Base-by-base conservation (phyloP, 78 protist genomes). In the Dictyostelium firmibasis region DNA sequence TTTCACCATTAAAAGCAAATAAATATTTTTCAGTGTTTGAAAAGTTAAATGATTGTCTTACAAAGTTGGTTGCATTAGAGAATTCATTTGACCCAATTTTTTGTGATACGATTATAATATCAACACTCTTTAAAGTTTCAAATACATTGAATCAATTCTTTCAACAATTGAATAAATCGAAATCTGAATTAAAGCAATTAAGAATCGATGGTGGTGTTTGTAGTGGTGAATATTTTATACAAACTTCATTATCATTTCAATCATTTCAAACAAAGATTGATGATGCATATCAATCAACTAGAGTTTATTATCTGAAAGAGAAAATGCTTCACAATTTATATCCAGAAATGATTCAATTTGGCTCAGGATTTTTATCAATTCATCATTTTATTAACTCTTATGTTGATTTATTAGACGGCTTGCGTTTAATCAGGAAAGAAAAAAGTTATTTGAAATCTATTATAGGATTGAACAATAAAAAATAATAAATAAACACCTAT, bases 331-430 rank as follows among this genome's bases (percentile, higher is more conserved):
- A 29, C 4, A 41, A 72, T 57, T 36, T 87, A 14, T 74, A 87
- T 41, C 93, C 93, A 72, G 86, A 87, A 35, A 87, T 87, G 93
- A 87, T 87, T 41, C 79, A 57, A 64, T 87, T 87, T 62, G 93
- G 93, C 11, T 78, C 86, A 18, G 93, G 82, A 25, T 62, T 87
- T 76, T 79, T 78, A 41, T 76, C 74, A 11, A 38, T 87, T 23
- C 44, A 83, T 8, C 81, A 78, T 43, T 87, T 87, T 27, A 79
- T 79, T 1, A 78, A 57, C 20, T 11, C 67, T 67, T 60, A 57
- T 60, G 20, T 75, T 23, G n/a, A 35, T 7, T 31, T 87, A 27
- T 75, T 87, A 6, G 33, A 87, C 25, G 50, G 33, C 44, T 43
- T 87, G 14, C 14, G 53, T 14, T 33, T 10, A 29, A 74, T 74